Conservation (phyloP, 305 asterid genomes). For the Plantago coronopus region DNA sequence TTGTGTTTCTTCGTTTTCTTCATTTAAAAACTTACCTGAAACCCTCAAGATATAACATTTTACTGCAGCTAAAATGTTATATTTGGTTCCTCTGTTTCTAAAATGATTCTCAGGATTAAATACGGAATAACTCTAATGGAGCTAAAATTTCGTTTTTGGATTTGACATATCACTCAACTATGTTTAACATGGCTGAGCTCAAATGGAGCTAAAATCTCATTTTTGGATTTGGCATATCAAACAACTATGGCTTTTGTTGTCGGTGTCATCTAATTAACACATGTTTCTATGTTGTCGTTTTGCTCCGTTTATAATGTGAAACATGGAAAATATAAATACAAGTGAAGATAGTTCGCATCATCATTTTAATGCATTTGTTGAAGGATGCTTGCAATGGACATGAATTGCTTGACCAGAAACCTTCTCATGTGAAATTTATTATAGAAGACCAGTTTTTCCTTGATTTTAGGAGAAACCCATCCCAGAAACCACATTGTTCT, state of each 20-base stretch:
- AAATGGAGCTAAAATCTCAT: too few species aligned
- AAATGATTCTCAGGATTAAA: too few species aligned
- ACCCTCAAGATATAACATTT: not conserved
- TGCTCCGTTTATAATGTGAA: not conserved
- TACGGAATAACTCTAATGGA: too few species aligned
- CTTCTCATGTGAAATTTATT: not conserved
- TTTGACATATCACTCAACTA: not conserved
- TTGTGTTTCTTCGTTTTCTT: not conserved
- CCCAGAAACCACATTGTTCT: too few species aligned
- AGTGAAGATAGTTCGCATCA: not conserved
- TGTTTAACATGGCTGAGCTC: too few species aligned
- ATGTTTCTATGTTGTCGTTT: not conserved
- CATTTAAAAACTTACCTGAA: not conserved
- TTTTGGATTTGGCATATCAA: too few species aligned
- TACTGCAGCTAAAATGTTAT: not conserved
- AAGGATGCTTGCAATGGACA: not conserved
- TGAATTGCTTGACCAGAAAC: slow-evolving; percentile 1
- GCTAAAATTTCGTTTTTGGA: too few species aligned
- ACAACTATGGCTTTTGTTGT: not conserved
- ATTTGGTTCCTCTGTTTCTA: not conserved
- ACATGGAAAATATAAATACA: not conserved
- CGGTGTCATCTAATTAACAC: too few species aligned
- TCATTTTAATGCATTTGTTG: slow-evolving; percentile 13
- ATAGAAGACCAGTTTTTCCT: too few species aligned
- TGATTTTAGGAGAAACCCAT: too few species aligned